These are phyloP conservation scores for Coemansia sp. DNA, from an alignment of 192 early-diverging fungal species.

Conservation along the genomic window DNA sequence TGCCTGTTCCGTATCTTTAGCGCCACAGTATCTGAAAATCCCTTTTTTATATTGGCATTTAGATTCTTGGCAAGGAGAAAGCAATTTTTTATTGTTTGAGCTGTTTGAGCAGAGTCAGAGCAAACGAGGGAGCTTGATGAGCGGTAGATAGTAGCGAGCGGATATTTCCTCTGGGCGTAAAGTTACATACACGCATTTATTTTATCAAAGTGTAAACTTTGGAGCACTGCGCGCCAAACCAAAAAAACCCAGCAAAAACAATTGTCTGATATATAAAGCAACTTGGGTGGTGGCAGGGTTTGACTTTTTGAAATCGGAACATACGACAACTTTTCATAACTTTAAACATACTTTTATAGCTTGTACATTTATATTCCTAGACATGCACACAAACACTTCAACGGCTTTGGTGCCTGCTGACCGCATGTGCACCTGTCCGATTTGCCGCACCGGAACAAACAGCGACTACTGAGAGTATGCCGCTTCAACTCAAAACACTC, in stretches of 20 bases:
- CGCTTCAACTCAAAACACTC: neutral
- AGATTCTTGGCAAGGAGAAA: neutral
- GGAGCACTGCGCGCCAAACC: neutral
- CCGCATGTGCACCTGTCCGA: constrained; percentile 51
- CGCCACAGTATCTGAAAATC: constrained; percentile 1
- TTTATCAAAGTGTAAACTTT: constrained; percentile 1
- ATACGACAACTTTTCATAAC: no score
- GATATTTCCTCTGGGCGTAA: neutral
- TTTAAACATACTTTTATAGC: neutral
- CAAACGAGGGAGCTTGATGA: no score
- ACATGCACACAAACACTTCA: neutral
- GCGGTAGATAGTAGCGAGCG: no score
- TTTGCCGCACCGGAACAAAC: constrained; percentile 38
- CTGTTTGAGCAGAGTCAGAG: neutral
- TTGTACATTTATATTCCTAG: neutral
- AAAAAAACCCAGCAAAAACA: neutral
- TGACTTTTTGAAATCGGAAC: no score
- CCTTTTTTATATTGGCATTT: neutral
- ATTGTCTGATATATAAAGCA: neutral
- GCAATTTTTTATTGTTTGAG: neutral
- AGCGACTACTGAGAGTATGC: constrained; percentile 18
- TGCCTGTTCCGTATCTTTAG: neutral
- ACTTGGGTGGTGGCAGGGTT: no score
- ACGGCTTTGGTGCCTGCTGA: constrained; percentile 5
- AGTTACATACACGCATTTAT: neutral